Conservation (phyloP, 176 grass and related monocot genomes). For the Eremochloa ophiuroides region DNA sequence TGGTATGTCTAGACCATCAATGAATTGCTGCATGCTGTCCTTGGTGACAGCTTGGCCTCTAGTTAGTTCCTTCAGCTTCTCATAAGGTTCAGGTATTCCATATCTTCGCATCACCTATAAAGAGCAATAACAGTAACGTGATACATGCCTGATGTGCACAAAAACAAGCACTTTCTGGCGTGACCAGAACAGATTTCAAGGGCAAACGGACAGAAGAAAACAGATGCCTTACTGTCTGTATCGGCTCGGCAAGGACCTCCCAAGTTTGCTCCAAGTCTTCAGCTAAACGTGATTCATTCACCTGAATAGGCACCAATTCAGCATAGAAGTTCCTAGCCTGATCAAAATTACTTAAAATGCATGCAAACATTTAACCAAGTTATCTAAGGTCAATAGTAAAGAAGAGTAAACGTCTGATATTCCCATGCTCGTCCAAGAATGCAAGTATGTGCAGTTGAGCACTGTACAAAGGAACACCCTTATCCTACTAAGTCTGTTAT, state of each 20-base stretch:
- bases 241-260: conserved; percentile 90
- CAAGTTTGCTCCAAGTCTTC: conserved; percentile 91
- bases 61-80: conserved; percentile 92
- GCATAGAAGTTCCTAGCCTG: neutral
- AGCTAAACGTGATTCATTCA: conserved; percentile 57
- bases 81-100: conserved; percentile 75
- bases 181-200: conserved; percentile 4
- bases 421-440: neutral
- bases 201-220: neutral
- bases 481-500: neutral
- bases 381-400: neutral
- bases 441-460: neutral
- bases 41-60: conserved; percentile 74
- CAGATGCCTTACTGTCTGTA: conserved; percentile 66
- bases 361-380: neutral
- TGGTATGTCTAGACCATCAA: conserved; percentile 66
- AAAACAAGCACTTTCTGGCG: neutral
- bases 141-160: neutral
- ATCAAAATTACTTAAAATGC: neutral
- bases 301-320: conserved; percentile 42
- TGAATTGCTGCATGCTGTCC: conserved; percentile 74
- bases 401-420: neutral
- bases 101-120: conserved; percentile 91
- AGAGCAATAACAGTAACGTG: neutral
- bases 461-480: conserved; percentile 13